Evolutionary conservation across 75 land plant species (phyloP), one percentile per base, ranked within the genome.

Genomic region (Pinus albicaulis): DNA sequence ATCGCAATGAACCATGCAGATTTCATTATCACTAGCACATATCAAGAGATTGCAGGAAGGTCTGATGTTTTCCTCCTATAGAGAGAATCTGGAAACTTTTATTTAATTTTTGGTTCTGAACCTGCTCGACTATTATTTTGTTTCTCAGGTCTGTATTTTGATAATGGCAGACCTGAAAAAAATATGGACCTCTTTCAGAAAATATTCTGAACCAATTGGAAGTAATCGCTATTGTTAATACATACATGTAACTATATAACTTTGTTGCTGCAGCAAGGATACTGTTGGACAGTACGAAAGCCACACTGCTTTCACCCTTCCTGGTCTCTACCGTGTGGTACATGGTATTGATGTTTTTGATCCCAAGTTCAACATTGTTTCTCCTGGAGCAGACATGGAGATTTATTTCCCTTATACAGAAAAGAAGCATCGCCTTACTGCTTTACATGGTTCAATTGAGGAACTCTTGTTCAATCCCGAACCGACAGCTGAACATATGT

Each of bases 31-130:
- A 91, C 93, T 6, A 91, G 93, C 76, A 89, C 93, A 11, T 89
- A 84, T 72, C 93, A 91, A 56, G 93, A 91, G 76, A 91, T 91
- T 80, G 89, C 92, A 6, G 93, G 93, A 84, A 91, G 93, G 93
- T 91, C 20, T 44, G 52, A 44, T 44, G 52, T 44, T 44, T 44
- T 7, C 52, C 52, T 44, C 52, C 52, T 44, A 44, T 44, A 44
- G 7, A 44, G 11, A 44, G 52, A 7, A 44, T 44, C 52, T 44
- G 8, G 52, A 44, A 44, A 44, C 52, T 44, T 44, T 1, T 44
- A 44, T 44, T 44, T 44, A 44, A 7, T 44, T 44, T 44, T 44
- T 38, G 5, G 41, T 38, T 38, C 41, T 38, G 41, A 38, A 38
- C 5, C 41, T 38, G 41, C 41, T 38, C 5, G 5, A 38, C 41